Evolutionary conservation across 2,329 filamentous ascomycete species (phyloP), one percentile per base, ranked within the genome.

Genomic region (Claviceps sp.): DNA sequence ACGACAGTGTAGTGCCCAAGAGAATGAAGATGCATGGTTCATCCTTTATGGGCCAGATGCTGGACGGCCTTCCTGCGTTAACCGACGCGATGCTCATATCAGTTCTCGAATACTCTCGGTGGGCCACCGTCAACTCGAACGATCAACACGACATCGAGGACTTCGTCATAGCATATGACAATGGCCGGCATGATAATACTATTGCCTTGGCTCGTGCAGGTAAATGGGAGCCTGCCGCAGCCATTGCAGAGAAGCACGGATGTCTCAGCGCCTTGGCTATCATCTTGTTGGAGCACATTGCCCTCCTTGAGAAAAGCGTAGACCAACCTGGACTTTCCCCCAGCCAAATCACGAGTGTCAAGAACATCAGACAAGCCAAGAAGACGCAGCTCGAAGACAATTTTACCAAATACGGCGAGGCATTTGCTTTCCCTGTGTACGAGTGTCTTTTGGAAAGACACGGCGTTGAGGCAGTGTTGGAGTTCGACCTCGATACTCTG

Each of bases 371-470:
- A 16, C 65, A 69, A 42, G 63, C 66, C 24, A 70, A 72, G 57
- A 73, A 71, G 56, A 68, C 70, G 1, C 55, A 54, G 40, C 62
- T 69, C n/a, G 76, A 76, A 59, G 63, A 72, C 39, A 74, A 74
- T 50, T 86, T 89, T 60, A 72, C 75, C n/a, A 73, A 69, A 26
- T 87, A 85, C 58, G 80, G 81, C 16, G 73, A 82, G 56, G 70
- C 72, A 1, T 89, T 86, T 65, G 82, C 85, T 3, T 82, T 83
- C 59, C 85, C 88, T 0, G 86, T 89, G 56, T 97, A 95, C 65
- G 80, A 87, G 53, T 83, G 84, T 56, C 75, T 91, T 51, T 83
- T 96, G 50, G 73, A 78, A 38, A 77, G 79, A 59, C 78, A 80
- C 52, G 78, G 85, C 46, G 74, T 87, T 44, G 75, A 81, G 58